Evolutionary conservation across 2,329 filamentous ascomycete genomes (phyloP).

Genomic region (Cytospora piceae): DNA sequence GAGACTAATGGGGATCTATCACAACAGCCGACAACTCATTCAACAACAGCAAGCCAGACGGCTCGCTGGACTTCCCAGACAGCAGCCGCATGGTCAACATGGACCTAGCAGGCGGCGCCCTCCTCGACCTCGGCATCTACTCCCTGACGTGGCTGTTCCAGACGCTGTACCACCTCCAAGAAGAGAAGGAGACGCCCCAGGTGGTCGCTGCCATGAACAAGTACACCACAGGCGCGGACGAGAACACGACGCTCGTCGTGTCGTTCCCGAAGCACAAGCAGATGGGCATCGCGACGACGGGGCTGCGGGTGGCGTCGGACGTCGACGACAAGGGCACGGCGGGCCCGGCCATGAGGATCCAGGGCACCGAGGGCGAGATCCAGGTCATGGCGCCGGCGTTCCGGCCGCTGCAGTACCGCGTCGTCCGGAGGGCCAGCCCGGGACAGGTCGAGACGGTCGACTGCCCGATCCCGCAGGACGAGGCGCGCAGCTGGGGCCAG

Average conservation of each 20-base stretch:
- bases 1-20: not conserved
- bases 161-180: constrained; percentile 80
- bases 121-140: constrained; percentile 88
- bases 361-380: constrained; percentile 81
- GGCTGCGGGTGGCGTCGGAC: constrained; percentile 64
- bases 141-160: constrained; percentile 90
- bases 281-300: constrained; percentile 73
- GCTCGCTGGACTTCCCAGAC: constrained; percentile 59
- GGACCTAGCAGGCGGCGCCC: constrained; percentile 78
- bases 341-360: constrained; percentile 74
- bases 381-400: constrained; percentile 76
- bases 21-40: constrained; percentile 62
- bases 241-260: constrained; percentile 76
- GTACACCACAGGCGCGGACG: constrained; percentile 75
- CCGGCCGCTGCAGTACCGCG: constrained; percentile 66
- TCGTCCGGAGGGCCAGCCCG: constrained; percentile 59
- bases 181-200: constrained; percentile 66
- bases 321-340: constrained; percentile 62
- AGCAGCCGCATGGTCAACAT: constrained; percentile 79
- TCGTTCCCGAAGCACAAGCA: constrained; percentile 71
- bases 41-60: constrained; percentile 60
- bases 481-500: constrained; percentile 62
- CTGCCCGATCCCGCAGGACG: constrained; percentile 57
- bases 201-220: constrained; percentile 72
- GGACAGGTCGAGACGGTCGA: constrained; percentile 55